phyloP scores from a whole-genome alignment of 2,329 filamentous ascomycete species.

The Trichoderma semiorbis region DNA sequence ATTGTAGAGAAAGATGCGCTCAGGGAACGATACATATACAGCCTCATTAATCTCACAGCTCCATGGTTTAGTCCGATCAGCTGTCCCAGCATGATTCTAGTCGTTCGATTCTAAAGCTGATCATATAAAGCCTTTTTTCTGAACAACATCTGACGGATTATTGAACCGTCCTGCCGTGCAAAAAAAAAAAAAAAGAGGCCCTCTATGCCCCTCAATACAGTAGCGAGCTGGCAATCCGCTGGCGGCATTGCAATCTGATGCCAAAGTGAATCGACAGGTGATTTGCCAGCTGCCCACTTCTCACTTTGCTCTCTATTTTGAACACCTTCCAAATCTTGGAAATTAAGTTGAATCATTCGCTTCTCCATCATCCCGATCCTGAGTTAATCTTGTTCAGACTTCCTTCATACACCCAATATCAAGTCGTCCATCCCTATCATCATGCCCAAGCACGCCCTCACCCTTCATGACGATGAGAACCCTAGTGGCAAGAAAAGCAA shows the following conservation, averaged over 20 bases:
- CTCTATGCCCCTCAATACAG: not conserved
- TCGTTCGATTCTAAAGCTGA: not conserved
- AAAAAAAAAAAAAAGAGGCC: no score
- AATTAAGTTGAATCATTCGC: not conserved
- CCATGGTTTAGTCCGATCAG: not conserved
- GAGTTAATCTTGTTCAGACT: not conserved
- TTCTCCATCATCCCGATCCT: not conserved
- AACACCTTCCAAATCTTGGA: not conserved
- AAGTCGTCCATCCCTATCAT: not conserved
- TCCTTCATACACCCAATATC: not conserved
- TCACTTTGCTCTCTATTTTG: not conserved
- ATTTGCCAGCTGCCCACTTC: not conserved
- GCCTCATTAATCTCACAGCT: not conserved
- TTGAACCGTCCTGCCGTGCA: not conserved
- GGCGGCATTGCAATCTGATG: not conserved
- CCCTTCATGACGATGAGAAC: not conserved
- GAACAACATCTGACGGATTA: not conserved
- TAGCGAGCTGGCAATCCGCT: not conserved
- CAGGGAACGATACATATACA: not conserved
- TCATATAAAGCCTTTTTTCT: not conserved
- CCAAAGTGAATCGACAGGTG: constrained; percentile 1
- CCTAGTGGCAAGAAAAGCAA: not conserved
- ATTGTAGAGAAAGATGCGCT: not conserved
- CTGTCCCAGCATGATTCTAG: not conserved
- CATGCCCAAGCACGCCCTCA: not conserved